These are phyloP conservation scores for Ramularia endophylla DNA, from an alignment of 2,329 filamentous ascomycete species.

Conservation along the genomic window DNA sequence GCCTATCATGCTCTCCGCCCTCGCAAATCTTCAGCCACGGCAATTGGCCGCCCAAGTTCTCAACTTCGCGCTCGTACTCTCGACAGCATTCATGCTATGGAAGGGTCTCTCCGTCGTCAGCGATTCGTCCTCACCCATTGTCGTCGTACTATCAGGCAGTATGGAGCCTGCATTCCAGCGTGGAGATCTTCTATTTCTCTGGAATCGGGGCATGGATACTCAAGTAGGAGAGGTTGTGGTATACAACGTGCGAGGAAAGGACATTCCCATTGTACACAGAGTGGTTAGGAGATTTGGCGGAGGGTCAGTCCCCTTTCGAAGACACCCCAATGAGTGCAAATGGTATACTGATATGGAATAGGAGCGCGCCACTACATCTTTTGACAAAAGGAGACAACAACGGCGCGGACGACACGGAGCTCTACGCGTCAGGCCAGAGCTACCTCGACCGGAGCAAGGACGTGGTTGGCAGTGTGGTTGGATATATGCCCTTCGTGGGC, in stretches of 20 bases:
- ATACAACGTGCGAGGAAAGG: conserved; percentile 84
- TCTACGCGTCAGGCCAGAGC: conserved; percentile 80
- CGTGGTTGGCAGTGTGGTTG: conserved; percentile 88
- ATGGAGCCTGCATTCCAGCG: conserved; percentile 82
- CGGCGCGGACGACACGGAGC: conserved; percentile 82
- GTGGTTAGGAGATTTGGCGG: conserved; percentile 67
- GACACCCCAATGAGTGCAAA: too few relatives aligned
- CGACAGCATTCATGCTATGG: conserved; percentile 88
- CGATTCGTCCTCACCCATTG: conserved; percentile 62
- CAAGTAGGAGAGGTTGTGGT: conserved; percentile 69
- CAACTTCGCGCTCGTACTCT: conserved; percentile 86
- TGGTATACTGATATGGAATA: conserved; percentile 20
- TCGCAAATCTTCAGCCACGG: conserved; percentile 65
- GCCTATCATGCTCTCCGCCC: conserved; percentile 58
- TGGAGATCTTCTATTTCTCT: conserved; percentile 69
- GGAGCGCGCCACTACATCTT: conserved; percentile 53
- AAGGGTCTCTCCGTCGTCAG: conserved; percentile 77
- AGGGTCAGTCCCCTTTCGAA: too few relatives aligned
- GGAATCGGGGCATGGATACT: conserved; percentile 62
- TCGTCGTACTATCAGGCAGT: conserved; percentile 75
- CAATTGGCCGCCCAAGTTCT: conserved; percentile 76
- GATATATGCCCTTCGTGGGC: conserved; percentile 88
- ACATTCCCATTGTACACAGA: conserved; percentile 95
- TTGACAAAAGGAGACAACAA: conserved; percentile 99
- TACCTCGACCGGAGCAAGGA: conserved; percentile 74